phyloP scores from a whole-genome alignment of 192 early-diverging fungal genomes.

The Linderina pennispora region DNA sequence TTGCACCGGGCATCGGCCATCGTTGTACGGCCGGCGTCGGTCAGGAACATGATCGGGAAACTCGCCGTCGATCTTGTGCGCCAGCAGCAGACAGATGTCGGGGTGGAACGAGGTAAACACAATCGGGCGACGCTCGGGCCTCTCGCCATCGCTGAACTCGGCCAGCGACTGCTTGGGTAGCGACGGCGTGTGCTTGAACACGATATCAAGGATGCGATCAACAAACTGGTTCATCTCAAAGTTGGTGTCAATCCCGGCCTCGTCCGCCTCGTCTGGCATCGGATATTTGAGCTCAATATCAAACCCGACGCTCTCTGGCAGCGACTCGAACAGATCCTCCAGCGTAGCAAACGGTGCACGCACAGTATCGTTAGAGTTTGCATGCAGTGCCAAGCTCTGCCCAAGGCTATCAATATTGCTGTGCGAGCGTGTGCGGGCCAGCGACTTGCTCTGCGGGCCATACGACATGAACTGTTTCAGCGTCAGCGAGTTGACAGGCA shows the following conservation, averaged over 20 bases:
- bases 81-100: conserved; percentile 76
- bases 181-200: conserved; percentile 46
- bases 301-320: conserved; percentile 75
- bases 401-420: conserved; percentile 17
- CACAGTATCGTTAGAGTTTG: conserved; percentile 74
- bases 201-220: conserved; percentile 75
- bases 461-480: conserved; percentile 63
- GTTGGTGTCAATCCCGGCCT: conserved; percentile 56
- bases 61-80: conserved; percentile 73
- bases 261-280: conserved; percentile 83
- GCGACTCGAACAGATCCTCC: conserved; percentile 65
- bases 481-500: conserved; percentile 61
- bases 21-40: conserved; percentile 67
- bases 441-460: conserved; percentile 32
- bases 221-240: conserved; percentile 84
- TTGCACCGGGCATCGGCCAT: conserved; percentile 79
- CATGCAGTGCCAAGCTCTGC: conserved; percentile 18
- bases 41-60: conserved; percentile 92
- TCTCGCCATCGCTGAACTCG: conserved; percentile 1
- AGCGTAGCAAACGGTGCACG: conserved; percentile 86
- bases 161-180: conserved; percentile 30
- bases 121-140: conserved; percentile 56
- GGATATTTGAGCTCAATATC: conserved; percentile 98
- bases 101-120: conserved; percentile 94
- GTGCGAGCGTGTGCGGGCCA: conserved; percentile 16